phyloP scores from a whole-genome alignment of 2,329 filamentous ascomycete genomes.

The Fusarium poae region DNA sequence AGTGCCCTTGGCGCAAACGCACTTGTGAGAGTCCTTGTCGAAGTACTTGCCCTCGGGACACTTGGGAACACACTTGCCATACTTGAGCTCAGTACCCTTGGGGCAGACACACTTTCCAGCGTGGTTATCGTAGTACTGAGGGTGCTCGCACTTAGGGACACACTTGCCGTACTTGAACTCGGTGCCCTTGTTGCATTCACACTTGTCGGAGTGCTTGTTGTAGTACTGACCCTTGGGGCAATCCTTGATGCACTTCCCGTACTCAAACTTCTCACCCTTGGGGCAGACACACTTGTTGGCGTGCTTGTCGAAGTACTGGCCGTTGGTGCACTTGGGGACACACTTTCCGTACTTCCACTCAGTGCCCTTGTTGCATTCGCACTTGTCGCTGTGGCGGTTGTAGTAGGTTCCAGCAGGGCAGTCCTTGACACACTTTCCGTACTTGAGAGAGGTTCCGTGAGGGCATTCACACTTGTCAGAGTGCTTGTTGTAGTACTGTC shows the following conservation, averaged over 20 bases:
- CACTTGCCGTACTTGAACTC: slow-evolving; percentile 22
- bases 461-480: slow-evolving; percentile 16
- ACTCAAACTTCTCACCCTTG: slow-evolving; percentile 17
- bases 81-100: slow-evolving; percentile 23
- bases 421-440: slow-evolving; percentile 26
- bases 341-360: slow-evolving; percentile 22
- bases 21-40: slow-evolving; percentile 18
- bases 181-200: slow-evolving; percentile 24
- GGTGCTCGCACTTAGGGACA: not conserved
- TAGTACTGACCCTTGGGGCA: slow-evolving; percentile 25
- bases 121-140: slow-evolving; percentile 5
- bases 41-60: slow-evolving; percentile 26
- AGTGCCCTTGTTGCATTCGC: slow-evolving; percentile 25
- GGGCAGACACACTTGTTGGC: slow-evolving; percentile 17
- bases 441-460: slow-evolving; percentile 2
- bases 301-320: slow-evolving; percentile 6
- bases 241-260: slow-evolving; percentile 28
- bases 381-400: not conserved
- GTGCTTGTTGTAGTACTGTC: slow-evolving; percentile 15
- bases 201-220: slow-evolving; percentile 4
- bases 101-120: slow-evolving; percentile 17
- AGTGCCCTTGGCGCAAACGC: slow-evolving; percentile 30
- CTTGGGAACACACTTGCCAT: slow-evolving; percentile 23
- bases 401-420: slow-evolving; percentile 1
- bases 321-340: not conserved